These are phyloP conservation scores for Backusella liffmaniae DNA, from an alignment of 192 early-diverging fungal genomes.

Conservation along the genomic window DNA sequence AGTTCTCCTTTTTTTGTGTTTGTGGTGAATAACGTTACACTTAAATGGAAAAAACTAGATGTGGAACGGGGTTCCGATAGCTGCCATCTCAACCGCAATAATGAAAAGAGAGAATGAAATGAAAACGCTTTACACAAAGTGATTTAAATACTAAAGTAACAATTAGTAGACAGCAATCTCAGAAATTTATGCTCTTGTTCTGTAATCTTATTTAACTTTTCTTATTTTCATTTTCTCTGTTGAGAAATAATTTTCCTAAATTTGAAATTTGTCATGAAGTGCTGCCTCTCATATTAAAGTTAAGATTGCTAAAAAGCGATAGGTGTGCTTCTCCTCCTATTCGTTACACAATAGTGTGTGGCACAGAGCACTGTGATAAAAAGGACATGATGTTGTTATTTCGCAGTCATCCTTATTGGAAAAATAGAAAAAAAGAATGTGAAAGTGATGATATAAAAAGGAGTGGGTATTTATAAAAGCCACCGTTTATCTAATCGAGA, in stretches of 20 bases:
- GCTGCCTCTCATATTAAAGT: not conserved
- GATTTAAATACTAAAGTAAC: not conserved
- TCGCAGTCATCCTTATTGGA: not conserved
- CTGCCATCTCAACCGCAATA: not conserved
- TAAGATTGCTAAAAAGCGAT: not conserved
- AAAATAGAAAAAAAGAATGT: constrained; percentile 2
- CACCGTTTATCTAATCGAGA: not conserved
- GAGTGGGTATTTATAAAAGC: not conserved
- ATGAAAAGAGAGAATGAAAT: not conserved
- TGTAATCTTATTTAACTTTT: not conserved
- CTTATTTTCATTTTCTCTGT: not conserved
- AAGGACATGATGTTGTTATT: not conserved
- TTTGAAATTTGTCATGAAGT: not conserved
- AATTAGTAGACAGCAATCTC: not conserved
- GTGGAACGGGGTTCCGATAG: constrained; percentile 1
- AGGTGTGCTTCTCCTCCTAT: not conserved
- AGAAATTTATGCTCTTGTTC: not conserved
- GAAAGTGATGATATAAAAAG: not conserved
- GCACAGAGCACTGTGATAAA: not conserved
- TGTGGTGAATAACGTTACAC: not conserved
- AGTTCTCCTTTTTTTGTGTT: not conserved
- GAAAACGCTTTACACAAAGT: not conserved
- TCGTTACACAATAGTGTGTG: not conserved
- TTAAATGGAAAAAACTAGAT: not conserved
- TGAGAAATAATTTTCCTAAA: not conserved